phyloP scores from a whole-genome alignment of 2,329 filamentous ascomycete species.

The Fonsecaea pugnacius region DNA sequence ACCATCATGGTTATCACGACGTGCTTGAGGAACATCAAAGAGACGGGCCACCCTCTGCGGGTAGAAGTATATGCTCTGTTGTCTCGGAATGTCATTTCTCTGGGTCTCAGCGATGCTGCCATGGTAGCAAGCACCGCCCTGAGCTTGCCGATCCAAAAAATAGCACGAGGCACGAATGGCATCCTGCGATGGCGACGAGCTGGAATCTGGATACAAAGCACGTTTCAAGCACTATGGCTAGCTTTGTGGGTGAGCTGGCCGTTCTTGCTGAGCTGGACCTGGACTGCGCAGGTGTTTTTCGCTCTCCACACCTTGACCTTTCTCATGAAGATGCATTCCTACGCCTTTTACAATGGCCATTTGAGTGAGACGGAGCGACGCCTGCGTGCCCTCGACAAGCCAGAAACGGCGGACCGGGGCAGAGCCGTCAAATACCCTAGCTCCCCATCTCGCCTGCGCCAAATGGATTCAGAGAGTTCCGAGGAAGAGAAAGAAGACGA shows the following conservation, averaged over 20 bases:
- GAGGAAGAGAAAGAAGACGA: constrained; percentile 45
- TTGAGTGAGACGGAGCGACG: constrained; percentile 83
- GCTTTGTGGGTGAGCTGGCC: constrained; percentile 81
- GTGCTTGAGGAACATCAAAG: constrained; percentile 90
- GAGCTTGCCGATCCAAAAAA: constrained; percentile 72
- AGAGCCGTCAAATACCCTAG: constrained; percentile 78
- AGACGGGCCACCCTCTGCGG: constrained; percentile 84
- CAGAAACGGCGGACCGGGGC: constrained; percentile 56
- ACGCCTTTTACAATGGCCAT: constrained; percentile 97
- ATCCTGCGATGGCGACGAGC: constrained; percentile 72
- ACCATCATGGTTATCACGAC: constrained; percentile 96
- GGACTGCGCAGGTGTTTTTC: constrained; percentile 96
- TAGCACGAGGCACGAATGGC: constrained; percentile 63
- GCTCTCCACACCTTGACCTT: constrained; percentile 87
- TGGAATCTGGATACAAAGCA: constrained; percentile 81
- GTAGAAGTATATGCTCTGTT: constrained; percentile 88
- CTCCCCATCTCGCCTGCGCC: constrained; percentile 44
- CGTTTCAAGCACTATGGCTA: constrained; percentile 81
- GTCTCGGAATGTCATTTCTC: constrained; percentile 83
- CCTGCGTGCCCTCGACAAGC: constrained; percentile 76
- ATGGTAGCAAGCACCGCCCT: constrained; percentile 80
- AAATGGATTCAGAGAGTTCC: constrained; percentile 39
- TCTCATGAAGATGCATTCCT: constrained; percentile 99
- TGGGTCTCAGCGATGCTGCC: constrained; percentile 78
- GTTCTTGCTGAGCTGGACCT: constrained; percentile 86